phyloP scores from a whole-genome alignment of 2,329 filamentous ascomycete genomes.

The Ascocoryne sarcoides region DNA sequence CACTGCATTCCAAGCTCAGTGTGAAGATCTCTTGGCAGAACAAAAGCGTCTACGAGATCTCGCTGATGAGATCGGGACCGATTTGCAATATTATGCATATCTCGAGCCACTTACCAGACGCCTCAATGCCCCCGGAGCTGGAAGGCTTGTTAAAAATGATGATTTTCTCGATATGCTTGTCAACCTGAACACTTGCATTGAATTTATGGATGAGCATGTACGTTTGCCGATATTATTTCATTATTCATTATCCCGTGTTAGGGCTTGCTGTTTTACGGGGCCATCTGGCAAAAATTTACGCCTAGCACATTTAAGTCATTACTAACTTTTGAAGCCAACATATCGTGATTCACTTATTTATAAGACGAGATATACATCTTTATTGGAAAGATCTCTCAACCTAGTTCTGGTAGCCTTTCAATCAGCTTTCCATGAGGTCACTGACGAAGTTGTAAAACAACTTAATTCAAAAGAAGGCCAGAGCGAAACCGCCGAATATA shows the following conservation, averaged over 20 bases:
- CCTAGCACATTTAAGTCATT: neutral
- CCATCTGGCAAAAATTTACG: too few relatives aligned
- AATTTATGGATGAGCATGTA: conserved; percentile 84
- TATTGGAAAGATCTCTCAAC: conserved; percentile 60
- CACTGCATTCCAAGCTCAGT: conserved; percentile 85
- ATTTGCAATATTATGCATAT: conserved; percentile 91
- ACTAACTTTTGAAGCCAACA: conserved; percentile 44
- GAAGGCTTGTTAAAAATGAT: conserved; percentile 72
- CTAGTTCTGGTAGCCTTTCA: conserved; percentile 13
- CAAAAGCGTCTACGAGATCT: conserved; percentile 71
- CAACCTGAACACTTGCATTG: conserved; percentile 82
- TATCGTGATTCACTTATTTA: conserved; percentile 87
- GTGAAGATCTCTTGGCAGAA: conserved; percentile 76
- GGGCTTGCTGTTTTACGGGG: too few relatives aligned
- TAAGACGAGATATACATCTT: conserved; percentile 74
- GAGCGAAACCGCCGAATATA: conserved; percentile 64
- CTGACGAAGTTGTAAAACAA: conserved; percentile 53
- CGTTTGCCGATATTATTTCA: conserved; percentile 32
- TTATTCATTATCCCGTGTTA: too few relatives aligned
- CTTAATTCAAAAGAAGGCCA: conserved; percentile 49
- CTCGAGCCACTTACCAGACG: conserved; percentile 83
- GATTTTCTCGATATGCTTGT: conserved; percentile 83
- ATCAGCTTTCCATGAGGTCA: conserved; percentile 37
- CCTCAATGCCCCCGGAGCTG: conserved; percentile 84
- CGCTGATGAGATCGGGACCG: conserved; percentile 76